Evolutionary conservation across 2,329 filamentous ascomycete genomes (phyloP), one percentile per base, ranked within the genome.

Genomic region (Orbilia javanica): DNA sequence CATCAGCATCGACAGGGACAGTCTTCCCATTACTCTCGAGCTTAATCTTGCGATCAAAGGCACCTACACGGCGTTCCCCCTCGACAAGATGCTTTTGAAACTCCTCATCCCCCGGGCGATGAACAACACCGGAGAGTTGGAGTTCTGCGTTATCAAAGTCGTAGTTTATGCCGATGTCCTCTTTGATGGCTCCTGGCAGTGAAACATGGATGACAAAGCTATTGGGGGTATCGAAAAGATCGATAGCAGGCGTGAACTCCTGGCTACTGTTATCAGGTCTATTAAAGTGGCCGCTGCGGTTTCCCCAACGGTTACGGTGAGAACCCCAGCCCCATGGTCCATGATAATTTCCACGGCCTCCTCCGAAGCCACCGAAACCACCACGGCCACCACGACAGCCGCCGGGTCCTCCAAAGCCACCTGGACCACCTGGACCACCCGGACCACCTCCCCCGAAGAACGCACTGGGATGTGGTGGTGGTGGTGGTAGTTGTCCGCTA

Each of bases 151-250:
- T 78, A 15, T 80, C 70, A 34, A 80, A 78, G 50, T 81, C 80
- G 55, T 80, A 81, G 62, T 80, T 78, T 46, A 81, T 79, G 15
- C 72, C 79, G 70, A 81, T 80, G 73, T 81, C 79, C 27, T 81
- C 72, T 39, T 79, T 80, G 29, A 65, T 72, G 4, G 80, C 80
- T 7, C 80, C 80, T 15, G 80, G 71, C n/a, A 81, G 77, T 52
- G 80, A 70, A 34, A 80, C 63, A 50, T 81, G 80, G 34, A 81
- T 39, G 11, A 80, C 73, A 25, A 80, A 81, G 55, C 63, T 79
- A 10, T 76, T 64, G 13, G 76, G 66, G 11, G 80, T 81, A 78
- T 81, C 80, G 52, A 81, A 81, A n/a, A 80, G 62, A 25, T 81
- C 79, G n/a, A 74, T 50, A n/a, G 70, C 62, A 13, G 80, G 80